Conservation (phyloP, 345 rosid species). For the Sisymbrium irio region DNA sequence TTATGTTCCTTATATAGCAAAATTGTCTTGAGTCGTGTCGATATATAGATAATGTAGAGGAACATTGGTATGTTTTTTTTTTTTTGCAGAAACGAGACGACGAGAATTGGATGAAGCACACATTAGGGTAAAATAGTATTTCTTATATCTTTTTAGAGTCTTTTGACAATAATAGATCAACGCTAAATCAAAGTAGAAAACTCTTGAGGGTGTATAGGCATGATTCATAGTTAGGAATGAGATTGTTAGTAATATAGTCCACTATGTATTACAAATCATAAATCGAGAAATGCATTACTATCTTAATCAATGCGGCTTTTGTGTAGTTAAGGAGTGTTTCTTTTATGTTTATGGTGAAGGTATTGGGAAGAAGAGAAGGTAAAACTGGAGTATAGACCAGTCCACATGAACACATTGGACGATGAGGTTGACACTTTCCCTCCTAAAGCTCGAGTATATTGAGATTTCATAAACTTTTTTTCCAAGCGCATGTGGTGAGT, state of each 20-base stretch:
- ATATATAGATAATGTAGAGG: background rate
- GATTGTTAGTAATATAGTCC: no score
- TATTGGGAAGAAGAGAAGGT: constrained; percentile 93
- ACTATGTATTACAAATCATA: background rate
- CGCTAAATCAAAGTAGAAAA: background rate
- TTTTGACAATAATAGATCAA: background rate
- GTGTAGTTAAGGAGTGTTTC: background rate
- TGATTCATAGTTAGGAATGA: no score
- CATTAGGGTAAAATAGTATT: constrained; percentile 65
- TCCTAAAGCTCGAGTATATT: constrained; percentile 95
- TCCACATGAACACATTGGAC: constrained; percentile 88
- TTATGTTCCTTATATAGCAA: background rate
- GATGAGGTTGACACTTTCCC: constrained; percentile 77
- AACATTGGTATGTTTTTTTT: background rate
- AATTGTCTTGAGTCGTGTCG: no score
- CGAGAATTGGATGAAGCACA: constrained; percentile 89
- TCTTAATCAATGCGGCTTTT: background rate
- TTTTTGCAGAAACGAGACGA: constrained; percentile 86
- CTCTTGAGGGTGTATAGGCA: no score
- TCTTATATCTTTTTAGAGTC: background rate
- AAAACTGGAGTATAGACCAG: constrained; percentile 84
- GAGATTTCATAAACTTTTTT: constrained; percentile 18
- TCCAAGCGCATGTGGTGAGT: background rate
- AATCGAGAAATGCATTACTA: background rate
- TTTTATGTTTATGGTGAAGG: constrained; percentile 37